A percentile compares a stretch with the other conserved stretches of the same genome.
Evolutionary conservation across 768 basidiomycete genomes (phyloP).

Genomic region (Auricularia sp.): DNA sequence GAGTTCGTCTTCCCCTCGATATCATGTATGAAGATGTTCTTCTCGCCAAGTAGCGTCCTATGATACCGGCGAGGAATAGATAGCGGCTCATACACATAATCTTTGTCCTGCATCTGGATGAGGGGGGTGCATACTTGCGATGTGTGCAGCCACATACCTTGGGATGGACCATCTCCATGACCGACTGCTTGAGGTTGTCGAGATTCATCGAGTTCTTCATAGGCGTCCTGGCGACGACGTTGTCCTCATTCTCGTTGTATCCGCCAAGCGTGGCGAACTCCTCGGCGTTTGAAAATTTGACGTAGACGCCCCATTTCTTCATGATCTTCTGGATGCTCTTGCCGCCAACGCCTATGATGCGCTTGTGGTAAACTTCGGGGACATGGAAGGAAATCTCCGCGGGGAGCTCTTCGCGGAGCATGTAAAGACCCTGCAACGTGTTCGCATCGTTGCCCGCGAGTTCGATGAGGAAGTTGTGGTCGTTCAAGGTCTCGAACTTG

Average conservation of each 20-base stretch:
- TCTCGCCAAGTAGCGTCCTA: slow-evolving; percentile 89
- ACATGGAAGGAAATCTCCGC: slow-evolving; percentile 98
- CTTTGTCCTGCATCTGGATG: slow-evolving; percentile 63
- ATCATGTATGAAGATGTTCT: slow-evolving; percentile 92
- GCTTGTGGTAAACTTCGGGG: slow-evolving; percentile 95
- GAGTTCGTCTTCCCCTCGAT: slow-evolving; percentile 96
- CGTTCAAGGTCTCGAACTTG: slow-evolving; percentile 97
- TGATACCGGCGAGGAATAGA: slow-evolving; percentile 93
- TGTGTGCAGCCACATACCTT: slow-evolving; percentile 48
- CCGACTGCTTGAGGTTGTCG: slow-evolving; percentile 88
- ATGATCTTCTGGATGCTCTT: slow-evolving; percentile 98
- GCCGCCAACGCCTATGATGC: slow-evolving; percentile 96
- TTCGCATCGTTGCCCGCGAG: slow-evolving; percentile 77
- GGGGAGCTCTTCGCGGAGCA: slow-evolving; percentile 94
- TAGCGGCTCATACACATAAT: slow-evolving; percentile 88
- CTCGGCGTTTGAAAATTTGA: slow-evolving; percentile 97
- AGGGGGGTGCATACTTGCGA: not conserved
- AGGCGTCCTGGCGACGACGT: slow-evolving; percentile 95
- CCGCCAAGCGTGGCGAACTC: slow-evolving; percentile 93
- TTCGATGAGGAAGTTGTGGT: slow-evolving; percentile 90
- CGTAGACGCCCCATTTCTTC: slow-evolving; percentile 99
- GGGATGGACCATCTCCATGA: slow-evolving; percentile 95
- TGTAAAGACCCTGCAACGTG: slow-evolving; percentile 75
- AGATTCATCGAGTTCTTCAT: slow-evolving; percentile 94
- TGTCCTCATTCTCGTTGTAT: slow-evolving; percentile 95